Conservation (phyloP, 2,329 filamentous ascomycete genomes). For the Knufia fluminis region DNA sequence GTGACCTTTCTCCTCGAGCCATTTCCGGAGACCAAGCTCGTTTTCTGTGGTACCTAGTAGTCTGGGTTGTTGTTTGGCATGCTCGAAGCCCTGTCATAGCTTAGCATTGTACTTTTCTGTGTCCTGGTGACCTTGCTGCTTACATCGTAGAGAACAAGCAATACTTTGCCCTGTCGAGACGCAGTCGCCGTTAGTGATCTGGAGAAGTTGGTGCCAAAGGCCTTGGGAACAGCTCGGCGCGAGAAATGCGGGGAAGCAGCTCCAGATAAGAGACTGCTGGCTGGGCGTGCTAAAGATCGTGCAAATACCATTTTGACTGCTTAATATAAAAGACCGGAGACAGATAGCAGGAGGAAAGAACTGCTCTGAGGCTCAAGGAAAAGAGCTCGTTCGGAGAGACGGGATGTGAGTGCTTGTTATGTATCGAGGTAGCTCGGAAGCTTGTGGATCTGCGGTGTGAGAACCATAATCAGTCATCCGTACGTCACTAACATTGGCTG, state of each 20-base stretch:
- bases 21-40: conserved; percentile 92
- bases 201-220: conserved; percentile 14
- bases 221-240: conserved; percentile 32
- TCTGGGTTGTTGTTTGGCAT: conserved; percentile 78
- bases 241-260: conserved; percentile 34
- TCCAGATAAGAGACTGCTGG: conserved; percentile 27
- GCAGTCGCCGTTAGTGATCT: conserved; percentile 57
- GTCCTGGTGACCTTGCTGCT: conserved; percentile 26
- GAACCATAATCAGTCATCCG: neutral
- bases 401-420: conserved; percentile 4
- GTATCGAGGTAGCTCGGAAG: neutral
- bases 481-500: neutral
- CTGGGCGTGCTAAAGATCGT: conserved; percentile 46
- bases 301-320: conserved; percentile 52
- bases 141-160: conserved; percentile 88
- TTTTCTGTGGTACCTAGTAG: conserved; percentile 96
- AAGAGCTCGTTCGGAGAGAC: conserved; percentile 6
- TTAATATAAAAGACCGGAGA: conserved; percentile 9
- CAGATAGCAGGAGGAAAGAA: neutral
- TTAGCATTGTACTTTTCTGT: neutral
- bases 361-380: conserved; percentile 4
- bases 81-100: conserved; percentile 55
- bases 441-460: conserved; percentile 1
- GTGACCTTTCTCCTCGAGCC: conserved; percentile 92
- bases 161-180: conserved; percentile 82